Evolutionary conservation across 1,284 basidiomycete species (phyloP), one percentile per base, ranked within the genome.

Genomic region (Apiotrichum akiyoshidainum): DNA sequence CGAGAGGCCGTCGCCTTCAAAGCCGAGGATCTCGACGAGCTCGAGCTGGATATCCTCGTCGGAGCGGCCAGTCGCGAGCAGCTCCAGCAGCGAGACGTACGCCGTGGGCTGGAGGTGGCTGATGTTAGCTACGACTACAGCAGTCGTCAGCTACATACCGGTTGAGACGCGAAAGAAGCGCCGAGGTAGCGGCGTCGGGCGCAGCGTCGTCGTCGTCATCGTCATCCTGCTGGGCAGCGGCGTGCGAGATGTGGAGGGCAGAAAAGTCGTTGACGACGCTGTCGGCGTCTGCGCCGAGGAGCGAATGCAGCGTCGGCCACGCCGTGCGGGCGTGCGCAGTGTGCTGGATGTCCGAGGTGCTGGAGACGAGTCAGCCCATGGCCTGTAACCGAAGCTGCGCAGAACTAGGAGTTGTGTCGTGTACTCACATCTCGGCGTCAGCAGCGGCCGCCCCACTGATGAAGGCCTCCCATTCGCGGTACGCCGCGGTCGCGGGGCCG

Each of bases 11-110:
- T 76, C 74, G 34, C 89, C 84, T 63, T 95, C 90, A 69, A 88
- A 92, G 0, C 94, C 94, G 51, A 95, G 78, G n/a, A 89, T 79
- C 63, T 96, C 92, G 3, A 84, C 85, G 2, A 96, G 76, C 64
- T 90, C 87, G 37, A 80, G 83, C 31, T 90, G 90, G 35, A 94
- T 86, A n/a, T 84, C 84, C 47, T 92, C 89, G 63, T 87, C 78
- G 4, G 80, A 73, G 8, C 68, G 58, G 0, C 60, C 46, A 0
- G 69, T 68, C 6, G 58, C 60, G 14, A 79, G 61, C 4, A 79
- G 68, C 13, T 65, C 60, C 16, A 72, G 59, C 11, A 79, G 67
- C 4, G 69, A 67, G 17, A 51, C 60, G 53, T 64, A 69, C 1
- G 72, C 66, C 3, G 65, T 65, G 0, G 70, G 58, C 14, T 55